Evolutionary conservation across 495 filamentous ascomycete genomes (phyloP).

Genomic region (Clohesyomyces aquaticus): DNA sequence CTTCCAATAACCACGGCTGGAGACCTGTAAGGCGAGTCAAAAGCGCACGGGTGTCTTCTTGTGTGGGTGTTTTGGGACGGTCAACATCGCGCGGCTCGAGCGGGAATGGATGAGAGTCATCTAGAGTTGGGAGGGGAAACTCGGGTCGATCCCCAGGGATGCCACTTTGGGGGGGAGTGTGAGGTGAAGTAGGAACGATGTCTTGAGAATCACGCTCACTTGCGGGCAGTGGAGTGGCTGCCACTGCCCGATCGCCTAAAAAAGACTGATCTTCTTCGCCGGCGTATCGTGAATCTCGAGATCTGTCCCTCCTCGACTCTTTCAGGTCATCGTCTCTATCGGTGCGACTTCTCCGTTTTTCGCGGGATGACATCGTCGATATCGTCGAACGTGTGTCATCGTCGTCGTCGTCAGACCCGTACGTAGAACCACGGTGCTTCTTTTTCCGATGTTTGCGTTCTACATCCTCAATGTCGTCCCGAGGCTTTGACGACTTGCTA

Average conservation of each 20-base stretch:
- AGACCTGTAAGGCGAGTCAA: conserved; percentile 33
- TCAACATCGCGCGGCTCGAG: conserved; percentile 4
- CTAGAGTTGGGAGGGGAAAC: conserved; percentile 34
- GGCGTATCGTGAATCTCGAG: conserved; percentile 16
- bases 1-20: conserved; percentile 25
- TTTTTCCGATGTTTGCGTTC: conserved; percentile 44
- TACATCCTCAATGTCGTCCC: conserved; percentile 27
- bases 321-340: conserved; percentile 30
- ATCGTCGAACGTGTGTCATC: conserved; percentile 34
- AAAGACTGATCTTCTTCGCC: conserved; percentile 47
- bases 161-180: conserved; percentile 13
- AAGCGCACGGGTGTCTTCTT: conserved; percentile 36
- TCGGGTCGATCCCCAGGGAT: conserved; percentile 38
- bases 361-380: conserved; percentile 31
- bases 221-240: conserved; percentile 45
- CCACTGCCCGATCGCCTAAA: conserved; percentile 53
- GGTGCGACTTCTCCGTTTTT: conserved; percentile 34
- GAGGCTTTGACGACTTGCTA: conserved; percentile 36
- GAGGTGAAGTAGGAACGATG: conserved; percentile 12
- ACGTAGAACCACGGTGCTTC: conserved; percentile 43
- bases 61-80: conserved; percentile 30
- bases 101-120: conserved; percentile 30
- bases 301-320: conserved; percentile 28
- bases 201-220: conserved; percentile 31
- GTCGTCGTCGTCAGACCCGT: conserved; percentile 43